Evolutionary conservation across 1,284 basidiomycete genomes (phyloP).

Genomic region (Golubevia sp.): DNA sequence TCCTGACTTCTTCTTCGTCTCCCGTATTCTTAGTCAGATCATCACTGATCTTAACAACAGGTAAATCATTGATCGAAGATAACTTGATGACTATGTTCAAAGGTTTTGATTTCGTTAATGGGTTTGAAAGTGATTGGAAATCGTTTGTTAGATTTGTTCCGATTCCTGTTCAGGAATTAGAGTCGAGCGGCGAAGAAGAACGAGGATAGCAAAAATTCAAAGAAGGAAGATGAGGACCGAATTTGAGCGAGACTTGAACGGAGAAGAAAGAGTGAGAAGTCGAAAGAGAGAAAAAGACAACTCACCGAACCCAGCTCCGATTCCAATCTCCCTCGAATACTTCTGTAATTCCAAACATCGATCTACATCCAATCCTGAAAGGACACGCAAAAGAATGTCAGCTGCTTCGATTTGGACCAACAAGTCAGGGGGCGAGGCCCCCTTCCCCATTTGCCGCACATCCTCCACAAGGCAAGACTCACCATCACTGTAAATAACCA

Average conservation of each 20-base stretch:
- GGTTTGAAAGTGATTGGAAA: slow-evolving; percentile 12
- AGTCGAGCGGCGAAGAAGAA: slow-evolving; percentile 1
- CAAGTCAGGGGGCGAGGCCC: too few relatives aligned
- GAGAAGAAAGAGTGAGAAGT: background rate
- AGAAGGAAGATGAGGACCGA: background rate
- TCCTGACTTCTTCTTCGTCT: slow-evolving; percentile 33
- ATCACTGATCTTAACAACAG: slow-evolving; percentile 56
- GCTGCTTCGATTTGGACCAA: too few relatives aligned
- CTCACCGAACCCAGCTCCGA: slow-evolving; percentile 48
- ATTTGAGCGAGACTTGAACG: background rate
- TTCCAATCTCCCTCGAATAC: slow-evolving; percentile 38
- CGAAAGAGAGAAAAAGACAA: background rate
- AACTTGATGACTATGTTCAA: slow-evolving; percentile 60
- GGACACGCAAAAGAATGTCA: too few relatives aligned
- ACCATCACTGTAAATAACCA: slow-evolving; percentile 54
- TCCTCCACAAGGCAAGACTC: background rate
- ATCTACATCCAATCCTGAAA: slow-evolving; percentile 28
- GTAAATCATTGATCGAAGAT: slow-evolving; percentile 31
- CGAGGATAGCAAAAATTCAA: too few relatives aligned
- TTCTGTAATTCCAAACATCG: slow-evolving; percentile 35
- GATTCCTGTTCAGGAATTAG: slow-evolving; percentile 12
- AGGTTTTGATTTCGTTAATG: slow-evolving; percentile 12
- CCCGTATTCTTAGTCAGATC: slow-evolving; percentile 60
- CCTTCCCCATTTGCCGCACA: too few relatives aligned
- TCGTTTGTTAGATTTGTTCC: slow-evolving; percentile 52